phyloP scores from a whole-genome alignment of 73 alveolate genomes.

The Paraurostyla sp. region DNA sequence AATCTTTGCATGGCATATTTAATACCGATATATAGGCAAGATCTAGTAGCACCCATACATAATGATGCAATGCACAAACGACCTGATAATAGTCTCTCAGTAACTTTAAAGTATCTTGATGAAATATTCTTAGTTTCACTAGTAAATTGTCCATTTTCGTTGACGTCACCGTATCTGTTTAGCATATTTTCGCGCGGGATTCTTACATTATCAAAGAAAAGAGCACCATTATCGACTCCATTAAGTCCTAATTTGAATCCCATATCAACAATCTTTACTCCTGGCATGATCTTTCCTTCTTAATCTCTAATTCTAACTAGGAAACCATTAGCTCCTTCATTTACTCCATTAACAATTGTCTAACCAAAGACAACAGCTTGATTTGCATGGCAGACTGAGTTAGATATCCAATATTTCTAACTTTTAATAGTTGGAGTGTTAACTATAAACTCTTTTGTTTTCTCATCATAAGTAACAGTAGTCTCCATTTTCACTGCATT shows the following conservation, averaged over 20 bases:
- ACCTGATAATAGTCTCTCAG: slow-evolving; percentile 80
- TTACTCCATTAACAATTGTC: slow-evolving; percentile 55
- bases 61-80: slow-evolving; percentile 79
- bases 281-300: slow-evolving; percentile 38
- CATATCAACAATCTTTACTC: slow-evolving; percentile 77
- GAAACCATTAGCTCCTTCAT: slow-evolving; percentile 75
- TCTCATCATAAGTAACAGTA: slow-evolving; percentile 51
- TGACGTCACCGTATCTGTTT: slow-evolving; percentile 73
- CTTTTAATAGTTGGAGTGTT: slow-evolving; percentile 60
- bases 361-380: slow-evolving; percentile 69
- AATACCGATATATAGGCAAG: slow-evolving; percentile 64
- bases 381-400: slow-evolving; percentile 69
- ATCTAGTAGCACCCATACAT: slow-evolving; percentile 64
- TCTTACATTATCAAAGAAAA: slow-evolving; percentile 68
- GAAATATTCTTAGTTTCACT: slow-evolving; percentile 60
- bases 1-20: slow-evolving; percentile 61
- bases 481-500: slow-evolving; percentile 76
- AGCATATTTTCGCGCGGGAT: slow-evolving; percentile 73
- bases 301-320: slow-evolving; percentile 71
- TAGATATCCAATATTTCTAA: slow-evolving; percentile 73
- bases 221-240: slow-evolving; percentile 83
- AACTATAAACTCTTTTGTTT: slow-evolving; percentile 63
- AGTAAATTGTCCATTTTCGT: slow-evolving; percentile 64
- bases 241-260: slow-evolving; percentile 73
- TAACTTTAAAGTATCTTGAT: slow-evolving; percentile 76